These are phyloP conservation scores for Peronospora tabacina DNA, from an alignment of 352 stramenopile genomes.

Conservation along the genomic window DNA sequence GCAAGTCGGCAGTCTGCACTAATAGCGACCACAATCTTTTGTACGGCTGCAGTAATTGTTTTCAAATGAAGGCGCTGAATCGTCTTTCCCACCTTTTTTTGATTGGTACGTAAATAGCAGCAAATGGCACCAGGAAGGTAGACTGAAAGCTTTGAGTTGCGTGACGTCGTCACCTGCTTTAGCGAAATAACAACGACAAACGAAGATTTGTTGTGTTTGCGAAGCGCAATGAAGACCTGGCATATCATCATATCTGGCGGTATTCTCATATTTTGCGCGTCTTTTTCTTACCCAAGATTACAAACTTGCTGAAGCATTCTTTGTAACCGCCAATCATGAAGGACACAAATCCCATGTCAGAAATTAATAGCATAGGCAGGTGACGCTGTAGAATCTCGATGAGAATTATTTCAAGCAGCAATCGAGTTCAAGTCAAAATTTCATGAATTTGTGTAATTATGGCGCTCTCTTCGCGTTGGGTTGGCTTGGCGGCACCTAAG, in stretches of 20 bases:
- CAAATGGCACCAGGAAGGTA: conserved; percentile 46
- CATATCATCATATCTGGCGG: conserved; percentile 72
- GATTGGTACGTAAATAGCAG: conserved; percentile 62
- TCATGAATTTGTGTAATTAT: conserved; percentile 86
- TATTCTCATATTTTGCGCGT: conserved; percentile 54
- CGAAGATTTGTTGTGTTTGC: conserved; percentile 67
- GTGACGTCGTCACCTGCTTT: conserved; percentile 60
- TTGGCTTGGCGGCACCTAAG: conserved; percentile 34
- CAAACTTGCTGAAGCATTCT: conserved; percentile 32
- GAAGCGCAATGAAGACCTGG: conserved; percentile 77
- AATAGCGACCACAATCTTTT: conserved; percentile 69
- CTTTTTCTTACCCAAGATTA: conserved; percentile 65
- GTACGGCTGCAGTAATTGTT: conserved; percentile 49
- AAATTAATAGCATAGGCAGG: conserved; percentile 71
- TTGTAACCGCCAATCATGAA: conserved; percentile 77
- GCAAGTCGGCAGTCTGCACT: conserved; percentile 74
- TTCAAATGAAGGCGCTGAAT: conserved; percentile 29
- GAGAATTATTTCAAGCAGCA: conserved; percentile 70
- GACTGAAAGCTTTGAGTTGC: conserved; percentile 77
- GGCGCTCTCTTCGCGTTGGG: conserved; percentile 54
- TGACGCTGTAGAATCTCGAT: conserved; percentile 80
- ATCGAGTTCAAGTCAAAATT: conserved; percentile 70
- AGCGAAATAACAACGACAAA: conserved; percentile 76
- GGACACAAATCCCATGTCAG: conserved; percentile 71
- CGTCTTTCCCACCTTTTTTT: conserved; percentile 75